Base-by-base conservation (phyloP, 208 protist species). In the Crithidia fasciculata region DNA sequence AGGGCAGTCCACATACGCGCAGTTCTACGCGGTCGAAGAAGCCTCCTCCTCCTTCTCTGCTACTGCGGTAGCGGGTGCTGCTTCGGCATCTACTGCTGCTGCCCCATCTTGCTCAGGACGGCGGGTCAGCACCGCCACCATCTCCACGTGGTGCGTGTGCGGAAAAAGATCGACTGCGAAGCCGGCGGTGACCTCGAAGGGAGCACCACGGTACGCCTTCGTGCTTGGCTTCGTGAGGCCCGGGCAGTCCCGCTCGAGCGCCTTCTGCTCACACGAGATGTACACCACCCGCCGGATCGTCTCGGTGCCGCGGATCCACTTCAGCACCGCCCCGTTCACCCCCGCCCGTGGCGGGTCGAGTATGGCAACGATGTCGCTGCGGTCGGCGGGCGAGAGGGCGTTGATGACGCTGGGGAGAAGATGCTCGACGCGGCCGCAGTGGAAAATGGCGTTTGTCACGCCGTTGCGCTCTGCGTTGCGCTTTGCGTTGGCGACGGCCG, bases 111-210 rank as follows among this genome's bases (percentile, higher is more conserved):
- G 45, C 36, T 70, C n/a, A n/a, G 50, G 40, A 16, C 69, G 71
- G 61, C 95, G 84, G 50, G 91, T 87, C 54, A 98, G 83, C 18
- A 98, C 86, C 0, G 89, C 89, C 36, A 99, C 89, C 82, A 98
- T 92, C 84, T 99, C 98, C 28, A 93, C 87, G 71, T 98, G 95
- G 44, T 94, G 90, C 44, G 97, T 99, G 82, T 99, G 97, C 8
- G 98, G 98, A 72, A 99, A 99, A 39, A 99, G 78, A 74, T 99
- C 98, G 10, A 99, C 91, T 0, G 92, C 96, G 50, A 98, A 94
- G 36, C 82, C 81, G 52, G 87, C 85, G 4, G 91, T 86, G 37
- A 97, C 88, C 55, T 78, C 78, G 66, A 99, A 99, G 16, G 95
- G 93, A 7, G 53, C 39, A n/a, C 86, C 88, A 12, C 82, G 74